Evolutionary conservation across 2,329 filamentous ascomycete species (phyloP).

Genomic region (Fusarium acutatum): DNA sequence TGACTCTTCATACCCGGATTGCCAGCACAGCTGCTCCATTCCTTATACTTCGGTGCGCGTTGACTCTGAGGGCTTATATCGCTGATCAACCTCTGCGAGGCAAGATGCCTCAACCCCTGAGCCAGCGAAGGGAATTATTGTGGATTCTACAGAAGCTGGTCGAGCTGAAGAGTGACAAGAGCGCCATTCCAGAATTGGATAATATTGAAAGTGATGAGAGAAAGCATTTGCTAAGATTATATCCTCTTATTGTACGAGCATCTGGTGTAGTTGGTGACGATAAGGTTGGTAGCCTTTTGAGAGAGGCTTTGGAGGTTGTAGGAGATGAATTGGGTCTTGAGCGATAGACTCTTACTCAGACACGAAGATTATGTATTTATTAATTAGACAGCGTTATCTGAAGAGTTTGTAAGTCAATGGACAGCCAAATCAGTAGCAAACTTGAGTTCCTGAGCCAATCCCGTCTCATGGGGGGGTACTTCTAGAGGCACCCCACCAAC

Average conservation of each 20-base stretch:
- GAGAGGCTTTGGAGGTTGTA: slow-evolving; percentile 69
- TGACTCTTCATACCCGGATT: slow-evolving; percentile 63
- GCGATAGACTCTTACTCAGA: neutral
- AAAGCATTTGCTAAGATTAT: slow-evolving; percentile 83
- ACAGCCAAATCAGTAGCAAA: neutral
- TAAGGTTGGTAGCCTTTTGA: slow-evolving; percentile 65
- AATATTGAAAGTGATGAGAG: slow-evolving; percentile 64
- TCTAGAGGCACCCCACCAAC: slow-evolving; percentile 20
- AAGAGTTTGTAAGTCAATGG: neutral
- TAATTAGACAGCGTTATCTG: neutral
- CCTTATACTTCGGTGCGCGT: slow-evolving; percentile 80
- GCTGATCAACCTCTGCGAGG: slow-evolving; percentile 92
- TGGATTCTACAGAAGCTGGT: slow-evolving; percentile 75
- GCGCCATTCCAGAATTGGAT: slow-evolving; percentile 69
- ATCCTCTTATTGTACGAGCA: slow-evolving; percentile 77
- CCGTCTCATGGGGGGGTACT: slow-evolving; percentile 6
- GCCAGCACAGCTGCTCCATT: slow-evolving; percentile 81
- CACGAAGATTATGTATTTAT: neutral
- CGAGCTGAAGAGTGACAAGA: slow-evolving; percentile 72
- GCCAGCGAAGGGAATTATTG: slow-evolving; percentile 80
- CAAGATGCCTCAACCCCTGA: slow-evolving; percentile 85
- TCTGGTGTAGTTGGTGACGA: slow-evolving; percentile 66
- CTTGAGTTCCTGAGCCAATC: neutral
- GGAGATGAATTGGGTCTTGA: slow-evolving; percentile 57
- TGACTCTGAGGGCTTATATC: slow-evolving; percentile 85